phyloP scores from a whole-genome alignment of 2,329 filamentous ascomycete genomes.

The Paraconiothyrium brasiliense region DNA sequence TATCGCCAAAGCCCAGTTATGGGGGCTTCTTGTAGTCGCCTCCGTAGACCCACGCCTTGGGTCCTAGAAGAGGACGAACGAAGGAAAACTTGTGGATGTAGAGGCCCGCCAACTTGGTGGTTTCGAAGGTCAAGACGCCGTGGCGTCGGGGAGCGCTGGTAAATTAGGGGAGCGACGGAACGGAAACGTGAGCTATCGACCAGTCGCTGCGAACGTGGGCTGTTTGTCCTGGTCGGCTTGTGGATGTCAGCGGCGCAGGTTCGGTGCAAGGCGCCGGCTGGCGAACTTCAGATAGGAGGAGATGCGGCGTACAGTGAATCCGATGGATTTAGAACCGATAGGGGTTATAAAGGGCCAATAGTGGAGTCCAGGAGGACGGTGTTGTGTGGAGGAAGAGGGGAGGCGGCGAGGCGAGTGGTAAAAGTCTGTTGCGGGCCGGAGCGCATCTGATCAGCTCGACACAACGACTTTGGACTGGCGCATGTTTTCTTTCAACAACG shows the following conservation, averaged over 20 bases:
- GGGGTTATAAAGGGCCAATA: slow-evolving; percentile 12
- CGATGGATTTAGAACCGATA: slow-evolving; percentile 8
- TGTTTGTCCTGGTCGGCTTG: slow-evolving; percentile 16
- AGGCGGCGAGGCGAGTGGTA: slow-evolving; percentile 25
- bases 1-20: slow-evolving; percentile 73
- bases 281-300: slow-evolving; percentile 10
- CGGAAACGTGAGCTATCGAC: slow-evolving; percentile 27
- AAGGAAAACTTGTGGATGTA: slow-evolving; percentile 75
- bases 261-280: slow-evolving; percentile 16
- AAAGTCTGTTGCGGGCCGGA: slow-evolving; percentile 20
- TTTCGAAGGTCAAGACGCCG: slow-evolving; percentile 56
- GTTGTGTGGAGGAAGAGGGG: slow-evolving; percentile 27
- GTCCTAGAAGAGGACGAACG: slow-evolving; percentile 89
- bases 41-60: slow-evolving; percentile 94
- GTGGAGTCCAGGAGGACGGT: slow-evolving; percentile 38
- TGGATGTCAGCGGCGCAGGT: slow-evolving; percentile 14
- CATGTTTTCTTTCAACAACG: slow-evolving; percentile 5
- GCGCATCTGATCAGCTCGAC: slow-evolving; percentile 18
- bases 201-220: slow-evolving; percentile 38
- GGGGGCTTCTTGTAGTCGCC: slow-evolving; percentile 92
- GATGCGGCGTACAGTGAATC: slow-evolving; percentile 7
- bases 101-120: slow-evolving; percentile 95
- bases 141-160: slow-evolving; percentile 43
- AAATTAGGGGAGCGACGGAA: slow-evolving; percentile 30
- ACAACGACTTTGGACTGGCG: not conserved